Evolutionary conservation across 2,329 filamentous ascomycete genomes (phyloP).

Genomic region (Aspergillus pseudotamarii): DNA sequence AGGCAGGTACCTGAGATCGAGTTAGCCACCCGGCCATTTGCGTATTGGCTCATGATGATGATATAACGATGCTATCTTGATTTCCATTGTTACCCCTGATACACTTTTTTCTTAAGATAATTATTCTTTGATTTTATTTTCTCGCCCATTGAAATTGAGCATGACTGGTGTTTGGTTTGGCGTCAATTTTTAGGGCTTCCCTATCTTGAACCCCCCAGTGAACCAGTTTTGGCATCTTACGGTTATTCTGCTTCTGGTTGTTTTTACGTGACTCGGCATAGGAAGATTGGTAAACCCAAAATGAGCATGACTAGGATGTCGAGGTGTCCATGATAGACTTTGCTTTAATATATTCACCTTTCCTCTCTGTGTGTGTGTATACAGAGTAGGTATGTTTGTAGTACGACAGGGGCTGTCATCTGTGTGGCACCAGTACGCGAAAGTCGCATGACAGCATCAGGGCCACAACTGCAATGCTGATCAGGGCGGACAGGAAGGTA

Average conservation of each 20-base stretch:
- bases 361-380: background rate
- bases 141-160: background rate
- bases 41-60: conserved; percentile 7
- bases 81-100: conserved; percentile 1
- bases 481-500: background rate
- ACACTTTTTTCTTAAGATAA: background rate
- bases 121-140: conserved; percentile 1
- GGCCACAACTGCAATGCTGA: background rate
- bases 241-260: background rate
- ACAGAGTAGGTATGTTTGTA: too few species aligned
- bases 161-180: conserved; percentile 1
- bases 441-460: background rate
- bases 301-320: background rate
- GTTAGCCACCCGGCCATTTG: background rate
- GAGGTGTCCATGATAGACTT: background rate
- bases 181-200: background rate
- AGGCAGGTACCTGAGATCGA: conserved; percentile 6
- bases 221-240: background rate
- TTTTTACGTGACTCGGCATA: background rate
- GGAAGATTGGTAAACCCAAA: background rate
- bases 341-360: background rate
- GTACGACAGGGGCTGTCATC: background rate
- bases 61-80: conserved; percentile 7
- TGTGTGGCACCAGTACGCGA: background rate
- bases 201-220: background rate